phyloP scores from a whole-genome alignment of 805 yeast species.

The Candida arabinofermentans region DNA sequence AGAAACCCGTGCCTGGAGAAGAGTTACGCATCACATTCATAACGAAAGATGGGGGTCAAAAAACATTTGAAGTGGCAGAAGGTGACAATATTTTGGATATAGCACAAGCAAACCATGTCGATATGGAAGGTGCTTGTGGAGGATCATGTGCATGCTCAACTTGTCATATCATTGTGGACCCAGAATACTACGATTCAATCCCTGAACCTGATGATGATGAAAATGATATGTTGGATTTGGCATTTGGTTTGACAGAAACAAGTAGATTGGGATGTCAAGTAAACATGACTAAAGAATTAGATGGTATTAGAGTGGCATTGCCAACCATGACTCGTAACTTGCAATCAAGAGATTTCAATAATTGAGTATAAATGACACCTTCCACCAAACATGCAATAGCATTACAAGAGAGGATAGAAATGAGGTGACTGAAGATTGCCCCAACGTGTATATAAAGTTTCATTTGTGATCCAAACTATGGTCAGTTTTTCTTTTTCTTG shows the following conservation, averaged over 20 bases:
- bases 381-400: background rate
- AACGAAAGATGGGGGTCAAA: conserved; percentile 84
- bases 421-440: too few relatives aligned
- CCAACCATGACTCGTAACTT: conserved; percentile 97
- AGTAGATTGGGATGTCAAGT: conserved; percentile 95
- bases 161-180: conserved; percentile 95
- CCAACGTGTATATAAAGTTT: too few relatives aligned
- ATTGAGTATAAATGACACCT: conserved; percentile 5
- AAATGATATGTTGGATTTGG: conserved; percentile 96
- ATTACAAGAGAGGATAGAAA: too few relatives aligned
- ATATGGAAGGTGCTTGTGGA: conserved; percentile 98
- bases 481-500: too few relatives aligned
- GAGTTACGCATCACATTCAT: conserved; percentile 85
- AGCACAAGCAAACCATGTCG: conserved; percentile 89
- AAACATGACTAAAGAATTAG: conserved; percentile 81
- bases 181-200: conserved; percentile 83
- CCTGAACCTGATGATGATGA: conserved; percentile 98
- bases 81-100: conserved; percentile 91
- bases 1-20: conserved; percentile 90
- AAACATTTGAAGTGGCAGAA: conserved; percentile 79
- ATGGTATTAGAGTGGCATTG: conserved; percentile 90
- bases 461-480: too few relatives aligned
- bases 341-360: conserved; percentile 73
- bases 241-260: conserved; percentile 95
- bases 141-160: conserved; percentile 99